A percentile compares a stretch with the other conserved stretches of the same genome.
These are phyloP conservation scores for Athelia sp. DNA, from an alignment of 1,284 basidiomycete genomes.

Conservation along the genomic window DNA sequence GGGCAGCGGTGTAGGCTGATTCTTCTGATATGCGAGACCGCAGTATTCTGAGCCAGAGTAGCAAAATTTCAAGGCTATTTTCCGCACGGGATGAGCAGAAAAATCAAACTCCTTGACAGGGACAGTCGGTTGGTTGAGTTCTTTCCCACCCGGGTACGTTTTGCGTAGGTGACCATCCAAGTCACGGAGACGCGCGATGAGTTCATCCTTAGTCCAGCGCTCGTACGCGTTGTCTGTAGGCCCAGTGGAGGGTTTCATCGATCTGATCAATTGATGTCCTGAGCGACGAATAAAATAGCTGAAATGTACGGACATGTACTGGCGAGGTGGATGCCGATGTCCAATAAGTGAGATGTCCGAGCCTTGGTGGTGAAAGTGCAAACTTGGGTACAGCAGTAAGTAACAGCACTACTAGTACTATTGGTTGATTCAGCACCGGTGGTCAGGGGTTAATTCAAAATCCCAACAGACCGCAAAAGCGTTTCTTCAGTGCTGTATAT, in stretches of 20 bases:
- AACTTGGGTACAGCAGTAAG: too few relatives aligned
- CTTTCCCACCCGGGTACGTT: constrained; percentile 6
- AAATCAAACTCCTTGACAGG: constrained; percentile 52
- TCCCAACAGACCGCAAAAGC: too few relatives aligned
- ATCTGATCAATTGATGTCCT: constrained; percentile 1
- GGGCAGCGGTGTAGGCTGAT: constrained; percentile 59
- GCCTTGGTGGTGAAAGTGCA: too few relatives aligned
- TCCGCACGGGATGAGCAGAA: constrained; percentile 66
- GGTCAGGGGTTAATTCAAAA: too few relatives aligned
- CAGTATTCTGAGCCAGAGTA: constrained; percentile 93
- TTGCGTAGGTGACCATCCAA: constrained; percentile 35
- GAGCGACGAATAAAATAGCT: constrained; percentile 1
- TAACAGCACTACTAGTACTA: too few relatives aligned
- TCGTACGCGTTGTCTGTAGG: constrained; percentile 32
- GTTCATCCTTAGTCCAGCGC: constrained; percentile 60
- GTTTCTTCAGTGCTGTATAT: too few relatives aligned
- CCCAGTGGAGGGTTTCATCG: constrained; percentile 6
- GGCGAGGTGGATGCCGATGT: too few relatives aligned
- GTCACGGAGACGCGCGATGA: constrained; percentile 55
- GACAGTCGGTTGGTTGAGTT: constrained; percentile 5
- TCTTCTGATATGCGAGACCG: constrained; percentile 81
- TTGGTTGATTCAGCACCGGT: too few relatives aligned
- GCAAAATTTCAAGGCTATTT: constrained; percentile 89
- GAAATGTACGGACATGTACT: constrained; percentile 1
- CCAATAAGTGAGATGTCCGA: too few relatives aligned